Conservation (phyloP, 768 basidiomycete genomes). For the Suillus discolor region DNA sequence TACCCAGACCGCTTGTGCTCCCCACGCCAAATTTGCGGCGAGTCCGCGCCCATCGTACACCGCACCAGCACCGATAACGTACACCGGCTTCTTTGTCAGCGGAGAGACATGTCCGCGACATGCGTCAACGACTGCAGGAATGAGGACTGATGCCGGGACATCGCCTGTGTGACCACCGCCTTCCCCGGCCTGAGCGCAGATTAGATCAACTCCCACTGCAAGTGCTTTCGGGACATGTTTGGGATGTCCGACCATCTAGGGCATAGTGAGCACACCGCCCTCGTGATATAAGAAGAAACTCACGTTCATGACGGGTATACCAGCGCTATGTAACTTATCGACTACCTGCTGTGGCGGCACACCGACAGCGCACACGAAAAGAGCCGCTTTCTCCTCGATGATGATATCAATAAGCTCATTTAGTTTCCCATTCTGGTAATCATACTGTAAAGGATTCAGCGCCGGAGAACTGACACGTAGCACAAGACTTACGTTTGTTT, state of each 20-base stretch:
- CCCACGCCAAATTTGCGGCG: conserved; percentile 87
- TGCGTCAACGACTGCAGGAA: conserved; percentile 88
- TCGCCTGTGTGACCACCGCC: conserved; percentile 91
- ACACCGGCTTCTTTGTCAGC: conserved; percentile 80
- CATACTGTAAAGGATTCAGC: conserved; percentile 49
- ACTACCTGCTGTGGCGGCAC: conserved; percentile 83
- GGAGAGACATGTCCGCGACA: conserved; percentile 77
- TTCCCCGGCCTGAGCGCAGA: conserved; percentile 94
- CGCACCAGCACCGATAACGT: conserved; percentile 90
- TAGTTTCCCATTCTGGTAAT: conserved; percentile 89
- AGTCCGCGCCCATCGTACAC: conserved; percentile 88
- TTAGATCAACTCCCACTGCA: conserved; percentile 84
- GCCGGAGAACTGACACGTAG: background rate
- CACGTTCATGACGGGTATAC: conserved; percentile 88
- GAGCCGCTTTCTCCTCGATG: conserved; percentile 83
- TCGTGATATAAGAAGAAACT: conserved; percentile 18
- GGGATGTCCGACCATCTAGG: conserved; percentile 89
- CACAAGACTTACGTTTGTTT: conserved; percentile 71
- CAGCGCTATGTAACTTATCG: conserved; percentile 79
- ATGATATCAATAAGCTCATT: conserved; percentile 86
- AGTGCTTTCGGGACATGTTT: conserved; percentile 85
- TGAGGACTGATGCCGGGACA: conserved; percentile 80
- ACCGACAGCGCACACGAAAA: conserved; percentile 93
- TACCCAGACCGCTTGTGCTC: conserved; percentile 89
- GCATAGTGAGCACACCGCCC: background rate